Conservation (phyloP, 352 stramenopile genomes). For the Phytophthora cactorum region DNA sequence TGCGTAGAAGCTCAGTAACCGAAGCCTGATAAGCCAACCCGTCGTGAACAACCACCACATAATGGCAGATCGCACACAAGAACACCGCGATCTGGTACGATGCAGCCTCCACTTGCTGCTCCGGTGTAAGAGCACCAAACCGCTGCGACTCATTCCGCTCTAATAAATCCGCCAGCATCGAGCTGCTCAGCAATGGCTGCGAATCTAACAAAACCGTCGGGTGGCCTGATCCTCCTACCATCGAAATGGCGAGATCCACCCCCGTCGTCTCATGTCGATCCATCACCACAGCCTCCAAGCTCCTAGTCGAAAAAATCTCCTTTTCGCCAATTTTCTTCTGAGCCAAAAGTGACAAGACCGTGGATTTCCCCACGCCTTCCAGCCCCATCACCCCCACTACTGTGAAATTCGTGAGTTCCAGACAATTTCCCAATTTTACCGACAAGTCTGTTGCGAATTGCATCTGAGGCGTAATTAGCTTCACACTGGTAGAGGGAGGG, state of each 20-base stretch:
- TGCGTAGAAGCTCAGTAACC: constrained; percentile 54
- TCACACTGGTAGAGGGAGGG: constrained; percentile 46
- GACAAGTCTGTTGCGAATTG: constrained; percentile 72
- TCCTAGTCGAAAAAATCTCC: constrained; percentile 45
- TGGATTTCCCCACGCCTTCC: constrained; percentile 78
- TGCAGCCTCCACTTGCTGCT: constrained; percentile 70
- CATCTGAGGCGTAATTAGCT: constrained; percentile 64
- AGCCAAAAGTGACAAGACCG: constrained; percentile 65
- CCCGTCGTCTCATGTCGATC: constrained; percentile 54
- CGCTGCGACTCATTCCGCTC: constrained; percentile 54
- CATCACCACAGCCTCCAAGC: constrained; percentile 43
- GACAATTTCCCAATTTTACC: constrained; percentile 52
- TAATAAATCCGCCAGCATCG: constrained; percentile 57
- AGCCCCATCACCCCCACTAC: constrained; percentile 74
- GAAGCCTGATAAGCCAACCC: constrained; percentile 40
- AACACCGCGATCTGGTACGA: constrained; percentile 74
- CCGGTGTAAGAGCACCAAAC: constrained; percentile 58
- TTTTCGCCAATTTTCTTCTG: constrained; percentile 11
- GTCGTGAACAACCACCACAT: constrained; percentile 74
- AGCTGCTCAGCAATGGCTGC: constrained; percentile 70
- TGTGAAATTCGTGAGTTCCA: constrained; percentile 74
- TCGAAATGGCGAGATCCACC: constrained; percentile 63
- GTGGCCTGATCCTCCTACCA: constrained; percentile 34
- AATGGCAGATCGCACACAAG: constrained; percentile 78
- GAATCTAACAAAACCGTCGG: constrained; percentile 66